These are phyloP conservation scores for Mitragyna speciosa DNA, from an alignment of 257 asterid species.

Conservation along the genomic window DNA sequence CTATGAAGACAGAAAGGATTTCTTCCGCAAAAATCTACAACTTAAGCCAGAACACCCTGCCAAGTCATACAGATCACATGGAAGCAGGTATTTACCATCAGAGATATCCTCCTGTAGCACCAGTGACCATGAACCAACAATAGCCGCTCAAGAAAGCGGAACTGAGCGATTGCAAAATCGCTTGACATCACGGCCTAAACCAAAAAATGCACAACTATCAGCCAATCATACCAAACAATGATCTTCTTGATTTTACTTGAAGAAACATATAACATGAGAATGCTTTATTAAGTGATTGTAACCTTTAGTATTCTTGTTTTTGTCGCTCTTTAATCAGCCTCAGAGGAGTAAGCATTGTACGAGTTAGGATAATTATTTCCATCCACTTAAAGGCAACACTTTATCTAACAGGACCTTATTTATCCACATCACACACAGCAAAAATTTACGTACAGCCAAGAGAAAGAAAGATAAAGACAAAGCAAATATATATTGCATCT, in stretches of 20 bases:
- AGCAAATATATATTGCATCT: no score
- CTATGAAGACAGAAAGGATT: background rate
- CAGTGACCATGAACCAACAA: slow-evolving; percentile 97
- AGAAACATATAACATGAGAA: background rate
- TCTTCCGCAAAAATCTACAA: no score
- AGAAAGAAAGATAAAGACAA: no score
- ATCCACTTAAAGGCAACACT: no score
- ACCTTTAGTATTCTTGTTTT: no score
- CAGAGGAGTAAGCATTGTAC: no score
- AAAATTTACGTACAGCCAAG: no score
- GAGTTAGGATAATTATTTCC: no score
- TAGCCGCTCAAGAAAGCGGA: slow-evolving; percentile 86
- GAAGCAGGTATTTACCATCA: slow-evolving; percentile 60
- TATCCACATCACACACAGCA: no score
- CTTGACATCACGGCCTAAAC: slow-evolving; percentile 94
- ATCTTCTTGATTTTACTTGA: background rate
- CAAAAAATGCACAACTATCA: slow-evolving; percentile 20
- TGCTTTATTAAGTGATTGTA: background rate
- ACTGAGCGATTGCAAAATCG: slow-evolving; percentile 88
- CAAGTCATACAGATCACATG: background rate
- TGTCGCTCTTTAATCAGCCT: no score
- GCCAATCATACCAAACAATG: slow-evolving; percentile 6
- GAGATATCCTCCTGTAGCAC: slow-evolving; percentile 93
- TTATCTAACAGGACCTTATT: no score
- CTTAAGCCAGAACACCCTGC: no score